A percentile compares a stretch with the other conserved stretches of the same genome.
These are phyloP conservation scores for Solanum chiquidenum DNA, from an alignment of 257 asterid genomes.

Conservation along the genomic window DNA sequence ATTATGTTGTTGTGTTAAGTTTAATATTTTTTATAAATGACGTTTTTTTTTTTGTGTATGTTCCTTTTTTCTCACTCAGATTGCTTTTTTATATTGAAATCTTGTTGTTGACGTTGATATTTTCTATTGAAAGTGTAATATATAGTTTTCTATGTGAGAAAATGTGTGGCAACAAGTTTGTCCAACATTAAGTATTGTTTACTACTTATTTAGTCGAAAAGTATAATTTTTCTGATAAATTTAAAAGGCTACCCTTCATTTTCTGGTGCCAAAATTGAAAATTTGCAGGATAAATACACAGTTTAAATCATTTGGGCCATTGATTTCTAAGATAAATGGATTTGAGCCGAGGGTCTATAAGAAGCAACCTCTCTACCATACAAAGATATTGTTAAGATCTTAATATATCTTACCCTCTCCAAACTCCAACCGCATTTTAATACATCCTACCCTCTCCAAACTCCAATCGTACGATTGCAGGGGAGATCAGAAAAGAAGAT, in stretches of 20 bases:
- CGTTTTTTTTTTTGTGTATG: background rate
- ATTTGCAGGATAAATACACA: too few relatives aligned
- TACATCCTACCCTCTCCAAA: background rate
- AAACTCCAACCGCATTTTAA: background rate
- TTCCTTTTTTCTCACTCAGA: background rate
- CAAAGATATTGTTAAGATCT: background rate
- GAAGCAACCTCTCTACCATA: background rate
- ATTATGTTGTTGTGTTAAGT: background rate
- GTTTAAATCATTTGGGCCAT: background rate
- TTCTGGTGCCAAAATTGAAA: background rate
- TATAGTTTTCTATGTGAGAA: background rate
- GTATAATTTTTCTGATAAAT: too few relatives aligned
- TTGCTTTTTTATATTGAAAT: background rate
- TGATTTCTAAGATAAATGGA: background rate
- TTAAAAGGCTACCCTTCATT: background rate
- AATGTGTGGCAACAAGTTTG: background rate
- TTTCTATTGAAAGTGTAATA: background rate
- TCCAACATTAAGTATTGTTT: background rate
- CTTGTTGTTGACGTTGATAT: background rate
- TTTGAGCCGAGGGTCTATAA: background rate
- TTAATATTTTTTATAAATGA: background rate
- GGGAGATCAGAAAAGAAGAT: background rate
- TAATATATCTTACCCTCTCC: background rate
- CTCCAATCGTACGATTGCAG: background rate
- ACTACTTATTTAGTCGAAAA: too few relatives aligned